Evolutionary conservation across 768 basidiomycete genomes (phyloP), one percentile per base, ranked within the genome.

Genomic region (Phylloporus rhodoxanthus): DNA sequence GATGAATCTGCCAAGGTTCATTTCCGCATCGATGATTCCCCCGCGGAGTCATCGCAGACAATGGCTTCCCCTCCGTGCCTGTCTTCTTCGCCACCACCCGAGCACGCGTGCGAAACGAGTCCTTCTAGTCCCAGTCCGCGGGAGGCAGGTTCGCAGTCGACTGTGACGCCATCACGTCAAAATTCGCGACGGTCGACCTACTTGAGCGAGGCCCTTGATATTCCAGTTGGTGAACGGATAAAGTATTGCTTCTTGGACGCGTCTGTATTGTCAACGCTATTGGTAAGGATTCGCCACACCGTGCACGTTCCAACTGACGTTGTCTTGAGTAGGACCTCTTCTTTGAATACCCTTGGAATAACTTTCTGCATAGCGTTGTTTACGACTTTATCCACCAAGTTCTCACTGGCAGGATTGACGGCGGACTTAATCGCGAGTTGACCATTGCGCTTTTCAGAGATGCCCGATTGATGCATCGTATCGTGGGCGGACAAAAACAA

Each of bases 301-400:
- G 34, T 37, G 47, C 19, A 23, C 49, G 28, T 49, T 25, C 32
- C 15, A 7, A 23, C 43, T 55, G 17, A 53, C 28, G 21, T 39
- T 20, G 6, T 32, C 23, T 25, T 3, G 5, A 23, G 13, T 23
- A 95, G 92, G 89, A 94, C 58, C 75, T 97, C 32, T 97, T 97
- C 74, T 97, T 97, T 64, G 85, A 87, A 52, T 96, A 86, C 60
- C 93, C 94, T 1, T 91, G 90, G 86, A 97, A 99, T 69, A 97
- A 98, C 64, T 98, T 98, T 66, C 70, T 98, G 26, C 96, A 99
- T 65, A 92, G 90, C 60, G 86, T 93, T 26, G 91, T 96, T 15
- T 98, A 98, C 63, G 96, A 99, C 65, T 73, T 96, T 50, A 75
- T 98, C 1, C 96, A 98, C 63, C 96, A 98, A 66, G 85, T 98